Base-by-base conservation (phyloP, 768 basidiomycete genomes). In the Hypholoma fasciculare region DNA sequence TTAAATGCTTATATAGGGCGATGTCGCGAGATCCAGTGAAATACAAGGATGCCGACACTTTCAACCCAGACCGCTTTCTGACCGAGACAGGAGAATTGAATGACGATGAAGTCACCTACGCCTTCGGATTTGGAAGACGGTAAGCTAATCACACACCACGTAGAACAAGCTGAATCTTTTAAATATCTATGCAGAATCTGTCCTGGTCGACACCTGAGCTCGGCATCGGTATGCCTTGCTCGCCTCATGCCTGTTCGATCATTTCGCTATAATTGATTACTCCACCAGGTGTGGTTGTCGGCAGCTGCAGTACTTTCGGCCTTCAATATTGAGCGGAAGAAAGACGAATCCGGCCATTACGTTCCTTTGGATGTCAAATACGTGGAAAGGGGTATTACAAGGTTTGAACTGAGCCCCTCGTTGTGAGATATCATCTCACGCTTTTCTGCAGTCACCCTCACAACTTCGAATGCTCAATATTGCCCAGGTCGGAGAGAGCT, bases 41-140 rank as follows among this genome's bases (percentile, higher is more conserved):
- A 55, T 87, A 84, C 70, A 73, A 76, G 9, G 72, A 84, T 43
- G 77, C 87, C 3, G 74, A 78, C 52, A 60, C 59, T 1, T 87
- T 87, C 69, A 71, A 75, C 16, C 87, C 87, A 3, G 81, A 83
- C 58, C 76, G 86, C 42, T 83, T 81, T 71, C 64, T 88, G 54
- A 72, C 60, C 2, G 52, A 60, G 12, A 57, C 71, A 8, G 69
- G 70, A 9, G 59, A 61, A 26, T 49, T 72, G 9, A 72, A 69
- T 17, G 63, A 69, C 16, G 67, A 67, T 42, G 59, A 63, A 44
- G 44, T 52, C 9, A 37, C 58, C 20, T 59, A 68, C 17, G 58
- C 63, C 12, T 75, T 73, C 55, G 74, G 72, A 5, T 74, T 73
- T 58, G 74, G 73, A 20, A 64, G 74, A 60, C 61, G 74, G 73